phyloP scores from a whole-genome alignment of 2,329 filamentous ascomycete genomes.

The Mycogone perniciosa region DNA sequence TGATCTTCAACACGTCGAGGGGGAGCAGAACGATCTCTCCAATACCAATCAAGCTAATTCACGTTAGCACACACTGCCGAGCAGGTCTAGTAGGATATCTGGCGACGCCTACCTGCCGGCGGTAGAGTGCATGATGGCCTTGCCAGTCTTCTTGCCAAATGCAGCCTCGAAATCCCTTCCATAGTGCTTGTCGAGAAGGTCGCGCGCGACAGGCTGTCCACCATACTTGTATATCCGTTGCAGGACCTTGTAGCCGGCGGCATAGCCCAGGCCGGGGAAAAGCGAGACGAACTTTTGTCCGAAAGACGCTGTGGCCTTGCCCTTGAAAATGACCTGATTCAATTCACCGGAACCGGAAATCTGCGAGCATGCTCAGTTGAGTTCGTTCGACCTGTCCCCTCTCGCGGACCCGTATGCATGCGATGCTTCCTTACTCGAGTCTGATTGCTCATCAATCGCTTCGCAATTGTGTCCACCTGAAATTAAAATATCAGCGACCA shows the following conservation, averaged over 20 bases:
- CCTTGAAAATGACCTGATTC: conserved; percentile 90
- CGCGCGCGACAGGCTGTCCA: conserved; percentile 88
- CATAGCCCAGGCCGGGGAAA: conserved; percentile 95
- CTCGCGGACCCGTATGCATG: not conserved
- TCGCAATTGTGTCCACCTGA: conserved; percentile 94
- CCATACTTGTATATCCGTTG: conserved; percentile 99
- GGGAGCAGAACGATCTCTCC: conserved; percentile 94
- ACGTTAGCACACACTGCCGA: not conserved
- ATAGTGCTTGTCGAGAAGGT: conserved; percentile 77
- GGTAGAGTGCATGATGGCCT: conserved; percentile 95
- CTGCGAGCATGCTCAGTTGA: conserved; percentile 21
- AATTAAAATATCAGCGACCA: not conserved
- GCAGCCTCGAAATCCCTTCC: conserved; percentile 76
- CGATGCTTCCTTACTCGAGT: conserved; percentile 52
- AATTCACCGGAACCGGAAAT: conserved; percentile 49
- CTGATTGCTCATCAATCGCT: conserved; percentile 98
- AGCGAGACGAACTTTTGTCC: conserved; percentile 84
- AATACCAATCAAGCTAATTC: conserved; percentile 76
- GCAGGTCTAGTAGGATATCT: not conserved
- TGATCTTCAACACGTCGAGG: conserved; percentile 97
- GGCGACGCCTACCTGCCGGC: conserved; percentile 64
- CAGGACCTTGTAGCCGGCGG: conserved; percentile 93
- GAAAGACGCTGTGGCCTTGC: conserved; percentile 66
- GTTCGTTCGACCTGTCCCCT: not conserved
- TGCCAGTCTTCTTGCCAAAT: conserved; percentile 95